Conservation (phyloP, 2,329 filamentous ascomycete genomes). For the Aspergillus intermedius region DNA sequence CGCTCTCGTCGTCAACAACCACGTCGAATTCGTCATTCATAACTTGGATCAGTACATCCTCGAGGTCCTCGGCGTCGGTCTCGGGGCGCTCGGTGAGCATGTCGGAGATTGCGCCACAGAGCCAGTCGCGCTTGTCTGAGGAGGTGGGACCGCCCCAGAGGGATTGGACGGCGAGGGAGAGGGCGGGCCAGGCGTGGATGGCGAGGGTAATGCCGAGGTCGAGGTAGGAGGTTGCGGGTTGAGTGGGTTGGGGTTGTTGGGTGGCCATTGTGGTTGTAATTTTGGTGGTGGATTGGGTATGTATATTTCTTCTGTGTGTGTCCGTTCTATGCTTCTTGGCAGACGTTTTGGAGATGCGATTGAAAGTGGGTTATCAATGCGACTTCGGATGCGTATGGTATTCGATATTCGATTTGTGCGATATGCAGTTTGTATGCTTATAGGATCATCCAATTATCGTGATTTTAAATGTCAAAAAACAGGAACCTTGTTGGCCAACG, state of each 20-base stretch:
- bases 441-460: neutral
- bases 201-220: slow-evolving; percentile 81
- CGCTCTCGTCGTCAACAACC: slow-evolving; percentile 83
- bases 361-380: neutral
- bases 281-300: neutral
- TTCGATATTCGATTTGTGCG: neutral
- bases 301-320: neutral
- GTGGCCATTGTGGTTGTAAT: slow-evolving; percentile 14
- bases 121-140: slow-evolving; percentile 89
- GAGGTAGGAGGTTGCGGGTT: slow-evolving; percentile 53
- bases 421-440: neutral
- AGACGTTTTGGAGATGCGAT: neutral
- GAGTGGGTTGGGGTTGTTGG: slow-evolving; percentile 7
- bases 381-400: neutral
- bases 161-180: slow-evolving; percentile 79
- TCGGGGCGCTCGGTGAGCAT: slow-evolving; percentile 59
- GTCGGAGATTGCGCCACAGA: slow-evolving; percentile 79
- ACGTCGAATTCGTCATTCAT: slow-evolving; percentile 96
- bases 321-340: neutral
- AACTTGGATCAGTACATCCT: slow-evolving; percentile 77
- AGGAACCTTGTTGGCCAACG: neutral
- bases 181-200: slow-evolving; percentile 80
- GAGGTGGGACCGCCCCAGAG: slow-evolving; percentile 81
- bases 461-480: neutral
- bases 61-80: slow-evolving; percentile 71